A percentile compares a stretch with the other conserved stretches of the same genome.
Conservation (phyloP, 495 filamentous ascomycete genomes). For the Trichoderma virens region DNA sequence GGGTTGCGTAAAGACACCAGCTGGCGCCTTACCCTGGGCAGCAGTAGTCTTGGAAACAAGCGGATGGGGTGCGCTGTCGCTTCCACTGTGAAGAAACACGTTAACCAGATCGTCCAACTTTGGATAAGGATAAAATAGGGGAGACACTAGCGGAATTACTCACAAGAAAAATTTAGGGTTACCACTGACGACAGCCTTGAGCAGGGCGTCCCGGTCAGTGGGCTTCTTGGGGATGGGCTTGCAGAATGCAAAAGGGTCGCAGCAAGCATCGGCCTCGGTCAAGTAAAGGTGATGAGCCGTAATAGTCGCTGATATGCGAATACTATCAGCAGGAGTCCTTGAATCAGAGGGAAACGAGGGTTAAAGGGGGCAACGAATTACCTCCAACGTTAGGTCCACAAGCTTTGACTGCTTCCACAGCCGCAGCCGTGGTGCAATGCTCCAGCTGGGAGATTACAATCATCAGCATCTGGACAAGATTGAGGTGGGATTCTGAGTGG, state of each 20-base stretch:
- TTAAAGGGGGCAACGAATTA: constrained; percentile 39
- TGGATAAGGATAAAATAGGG: neutral
- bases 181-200: constrained; percentile 58
- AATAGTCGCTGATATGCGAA: constrained; percentile 19
- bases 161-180: constrained; percentile 76
- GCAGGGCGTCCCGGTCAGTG: constrained; percentile 65
- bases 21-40: constrained; percentile 46
- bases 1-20: constrained; percentile 89
- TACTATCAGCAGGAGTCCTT: neutral
- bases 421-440: constrained; percentile 81
- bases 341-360: neutral
- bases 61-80: constrained; percentile 71
- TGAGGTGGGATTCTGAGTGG: neutral
- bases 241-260: constrained; percentile 77
- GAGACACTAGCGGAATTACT: constrained; percentile 17
- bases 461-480: constrained; percentile 12
- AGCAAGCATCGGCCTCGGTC: constrained; percentile 66
- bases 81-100: constrained; percentile 25
- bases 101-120: neutral
- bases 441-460: constrained; percentile 32
- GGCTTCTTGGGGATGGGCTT: constrained; percentile 74
- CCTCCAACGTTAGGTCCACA: constrained; percentile 69
- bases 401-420: constrained; percentile 64
- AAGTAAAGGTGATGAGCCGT: constrained; percentile 74
- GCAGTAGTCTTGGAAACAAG: constrained; percentile 59